These are phyloP conservation scores for Podosphaera xanthii DNA, from an alignment of 2,329 filamentous ascomycete species.

Conservation along the genomic window DNA sequence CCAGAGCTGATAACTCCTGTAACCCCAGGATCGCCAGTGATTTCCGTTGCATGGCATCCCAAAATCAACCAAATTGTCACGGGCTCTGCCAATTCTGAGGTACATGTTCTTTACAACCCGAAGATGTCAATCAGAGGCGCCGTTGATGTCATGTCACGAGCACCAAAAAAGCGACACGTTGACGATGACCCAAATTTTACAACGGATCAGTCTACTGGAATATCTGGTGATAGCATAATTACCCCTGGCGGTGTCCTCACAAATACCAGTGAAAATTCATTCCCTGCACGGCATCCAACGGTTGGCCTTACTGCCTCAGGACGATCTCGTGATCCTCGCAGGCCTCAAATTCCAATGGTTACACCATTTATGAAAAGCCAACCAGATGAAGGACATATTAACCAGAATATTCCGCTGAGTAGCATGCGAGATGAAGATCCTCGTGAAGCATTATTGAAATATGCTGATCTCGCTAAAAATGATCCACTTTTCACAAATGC, in stretches of 20 bases:
- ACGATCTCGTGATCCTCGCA: conserved; percentile 51
- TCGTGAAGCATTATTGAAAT: conserved; percentile 78
- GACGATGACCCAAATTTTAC: conserved; percentile 80
- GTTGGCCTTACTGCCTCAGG: conserved; percentile 60
- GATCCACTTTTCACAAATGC: conserved; percentile 89
- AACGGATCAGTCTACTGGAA: conserved; percentile 57
- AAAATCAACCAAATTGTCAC: conserved; percentile 94
- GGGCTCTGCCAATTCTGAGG: conserved; percentile 75
- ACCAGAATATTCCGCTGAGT: conserved; percentile 69
- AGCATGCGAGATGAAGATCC: conserved; percentile 94
- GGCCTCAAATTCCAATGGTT: conserved; percentile 62
- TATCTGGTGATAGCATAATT: conserved; percentile 66
- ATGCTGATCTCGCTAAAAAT: conserved; percentile 77
- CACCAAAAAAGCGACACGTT: conserved; percentile 82
- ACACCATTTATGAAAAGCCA: conserved; percentile 83
- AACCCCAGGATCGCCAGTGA: conserved; percentile 63
- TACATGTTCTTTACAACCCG: conserved; percentile 77
- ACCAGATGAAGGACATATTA: conserved; percentile 75
- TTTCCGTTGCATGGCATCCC: conserved; percentile 74
- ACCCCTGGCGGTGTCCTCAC: conserved; percentile 41
- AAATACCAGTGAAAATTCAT: conserved; percentile 21
- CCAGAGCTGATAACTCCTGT: conserved; percentile 71
- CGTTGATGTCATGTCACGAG: conserved; percentile 72
- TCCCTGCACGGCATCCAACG: conserved; percentile 38
- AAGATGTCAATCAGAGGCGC: conserved; percentile 62